Base-by-base conservation (phyloP, 225 moss, liverwort and hornwort species). In the Marchantia polymorpha region DNA sequence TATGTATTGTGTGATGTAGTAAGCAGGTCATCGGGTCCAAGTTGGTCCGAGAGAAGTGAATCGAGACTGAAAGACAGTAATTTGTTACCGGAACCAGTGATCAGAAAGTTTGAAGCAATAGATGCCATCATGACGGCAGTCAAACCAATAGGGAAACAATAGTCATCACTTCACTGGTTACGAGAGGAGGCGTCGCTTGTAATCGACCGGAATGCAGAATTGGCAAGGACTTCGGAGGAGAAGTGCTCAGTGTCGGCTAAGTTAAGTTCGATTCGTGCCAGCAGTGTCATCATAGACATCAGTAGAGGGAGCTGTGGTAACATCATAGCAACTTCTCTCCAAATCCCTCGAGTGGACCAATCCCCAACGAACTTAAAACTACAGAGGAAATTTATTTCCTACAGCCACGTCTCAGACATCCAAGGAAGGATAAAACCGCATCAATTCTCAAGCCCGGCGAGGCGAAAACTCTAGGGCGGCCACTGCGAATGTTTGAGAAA, bases 401-500 rank as follows among this genome's bases (percentile, higher is more conserved):
- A 23, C 23, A 51, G 23, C 73, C 52, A 52, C 25, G 52, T 73
- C 73, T 73, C 73, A 73, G 73, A 73, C 73, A 73, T 73, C 73
- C 73, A 73, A 85, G 81, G 82, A 85, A 82, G 79, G 73, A 73
- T 25, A 71, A 80, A 78, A 72, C 82, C 76, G 76, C 77, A 80
- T 82, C 85, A 82, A 72, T 82, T 82, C 85, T 73, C 73, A 73
- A 73, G 66, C 85, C 82, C 23, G 55, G 79, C 70, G 49, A 69
- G 82, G 82, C 85, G 85, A 85, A 82, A 85, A 85, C 82, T 82
- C 85, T 85, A 20, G 73, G 85, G 76, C 79, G 79, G 82, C 82
- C 79, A 85, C 79, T 85, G 85, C 75, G 82, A 75, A 85, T 85
- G 82, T 85, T 79, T 82, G 82, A 85, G 85, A 80, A 82, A 85